Evolutionary conservation across 306 rosid species (phyloP), one percentile per base, ranked within the genome.

Genomic region (Amphicarpaea edgeworthii): DNA sequence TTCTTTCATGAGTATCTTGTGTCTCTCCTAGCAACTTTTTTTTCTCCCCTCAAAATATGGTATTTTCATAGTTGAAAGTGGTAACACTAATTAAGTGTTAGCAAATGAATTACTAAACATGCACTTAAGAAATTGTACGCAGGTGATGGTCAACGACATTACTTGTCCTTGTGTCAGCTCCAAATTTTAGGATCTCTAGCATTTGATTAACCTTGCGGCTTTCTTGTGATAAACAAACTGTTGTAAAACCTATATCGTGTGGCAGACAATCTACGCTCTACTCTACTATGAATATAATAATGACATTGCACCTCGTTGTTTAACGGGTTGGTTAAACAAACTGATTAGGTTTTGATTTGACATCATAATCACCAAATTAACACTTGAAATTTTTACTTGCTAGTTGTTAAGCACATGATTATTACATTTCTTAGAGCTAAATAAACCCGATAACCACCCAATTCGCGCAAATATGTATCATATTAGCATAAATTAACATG

Each of bases 271-370:
- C 42, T 28, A 28, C 4, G 12, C 9, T 59, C 42, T 59, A 59
- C 66, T 59, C n/a, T n/a, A n/a, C n/a, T n/a, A n/a, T n/a, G n/a
- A n/a, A n/a, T n/a, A 28, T 3, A 28, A 59, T 15, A 26, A 58
- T 14, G 40, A 26, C 20, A 6, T 26, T 58, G 19, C 2, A 14
- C 5, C 11, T 58, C 6, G 1, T 6, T 59, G 6, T 77, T 69
- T 43, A 45, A 54, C 23, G 15, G 23, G 19, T 68, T 62, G 20
- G 59, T 69, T 70, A 78, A 63, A 73, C 77, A 60, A 77, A 45
- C 63, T 58, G 34, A 64, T 64, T 77, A 64, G 79, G 78, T 77
- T 47, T 41, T 62, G 78, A 81, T 74, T 55, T 54, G 85, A 69
- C 83, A 62, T 42, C 76, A 73, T 15, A 0, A 66, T 61, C 72